Conservation (phyloP, 495 filamentous ascomycete genomes). For the Parmelia sp. region DNA sequence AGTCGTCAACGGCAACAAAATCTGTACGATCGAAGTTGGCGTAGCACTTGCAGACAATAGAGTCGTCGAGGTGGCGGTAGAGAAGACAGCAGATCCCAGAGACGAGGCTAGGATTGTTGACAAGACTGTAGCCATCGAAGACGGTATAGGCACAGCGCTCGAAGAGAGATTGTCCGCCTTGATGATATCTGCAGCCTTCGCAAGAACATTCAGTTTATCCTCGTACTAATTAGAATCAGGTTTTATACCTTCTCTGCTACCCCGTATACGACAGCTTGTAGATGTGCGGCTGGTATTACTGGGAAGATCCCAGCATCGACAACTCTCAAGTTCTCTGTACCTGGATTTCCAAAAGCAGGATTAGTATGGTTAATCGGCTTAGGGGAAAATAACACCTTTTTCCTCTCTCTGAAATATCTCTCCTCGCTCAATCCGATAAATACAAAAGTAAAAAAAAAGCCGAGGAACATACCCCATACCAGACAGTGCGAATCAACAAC, state of each 20-base stretch:
- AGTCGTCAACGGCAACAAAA: neutral
- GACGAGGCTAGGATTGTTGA: neutral
- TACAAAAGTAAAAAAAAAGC: neutral
- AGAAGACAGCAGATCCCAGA: neutral
- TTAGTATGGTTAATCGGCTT: neutral
- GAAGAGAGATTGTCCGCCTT: slow-evolving; percentile 26
- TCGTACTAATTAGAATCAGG: slow-evolving; percentile 13
- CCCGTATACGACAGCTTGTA: slow-evolving; percentile 46
- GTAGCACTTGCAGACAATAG: neutral
- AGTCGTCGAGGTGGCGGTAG: neutral
- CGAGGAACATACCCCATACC: slow-evolving; percentile 36
- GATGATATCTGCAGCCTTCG: slow-evolving; percentile 30
- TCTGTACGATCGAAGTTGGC: neutral
- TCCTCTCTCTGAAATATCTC: neutral
- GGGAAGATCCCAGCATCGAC: slow-evolving; percentile 45
- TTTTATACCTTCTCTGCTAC: slow-evolving; percentile 41
- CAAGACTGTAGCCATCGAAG: neutral
- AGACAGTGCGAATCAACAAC: slow-evolving; percentile 44
- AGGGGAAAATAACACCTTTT: neutral
- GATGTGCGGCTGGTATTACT: slow-evolving; percentile 43
- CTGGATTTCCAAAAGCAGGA: neutral
- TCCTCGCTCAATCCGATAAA: neutral
- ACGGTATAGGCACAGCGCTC: slow-evolving; percentile 2
- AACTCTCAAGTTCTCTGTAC: slow-evolving; percentile 43
- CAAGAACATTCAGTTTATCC: slow-evolving; percentile 8